A percentile compares a stretch with the other conserved stretches of the same genome.
phyloP scores from a whole-genome alignment of 768 basidiomycete genomes.

The Pleurotus cornucopiae region DNA sequence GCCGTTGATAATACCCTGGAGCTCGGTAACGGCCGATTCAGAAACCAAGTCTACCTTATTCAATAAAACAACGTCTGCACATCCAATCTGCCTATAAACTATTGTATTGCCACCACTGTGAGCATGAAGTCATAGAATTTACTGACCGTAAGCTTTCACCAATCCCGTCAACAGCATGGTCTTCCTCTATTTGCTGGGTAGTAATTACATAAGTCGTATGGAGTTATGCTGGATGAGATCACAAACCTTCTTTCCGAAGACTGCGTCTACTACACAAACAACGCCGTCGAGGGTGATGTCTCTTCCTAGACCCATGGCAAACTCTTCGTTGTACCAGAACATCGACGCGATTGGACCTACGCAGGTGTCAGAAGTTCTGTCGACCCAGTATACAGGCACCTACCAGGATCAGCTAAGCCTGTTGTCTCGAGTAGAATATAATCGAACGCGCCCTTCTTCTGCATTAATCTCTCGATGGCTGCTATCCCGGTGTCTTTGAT shows the following conservation, averaged over 20 bases:
- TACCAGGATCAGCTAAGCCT: slow-evolving; percentile 93
- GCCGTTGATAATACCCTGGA: slow-evolving; percentile 59
- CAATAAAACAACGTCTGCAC: slow-evolving; percentile 84
- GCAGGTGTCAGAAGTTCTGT: background rate
- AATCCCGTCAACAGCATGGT: slow-evolving; percentile 51
- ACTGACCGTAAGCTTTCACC: slow-evolving; percentile 79
- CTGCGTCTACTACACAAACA: slow-evolving; percentile 87
- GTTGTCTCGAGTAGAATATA: slow-evolving; percentile 96
- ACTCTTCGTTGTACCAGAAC: slow-evolving; percentile 88
- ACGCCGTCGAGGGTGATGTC: slow-evolving; percentile 85
- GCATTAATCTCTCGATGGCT: slow-evolving; percentile 91
- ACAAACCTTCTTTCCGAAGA: slow-evolving; percentile 58
- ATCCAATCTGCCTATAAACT: slow-evolving; percentile 80
- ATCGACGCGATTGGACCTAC: slow-evolving; percentile 81
- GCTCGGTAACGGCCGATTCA: slow-evolving; percentile 34
- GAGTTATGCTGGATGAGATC: background rate
- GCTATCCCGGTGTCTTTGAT: slow-evolving; percentile 92
- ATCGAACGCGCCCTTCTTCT: slow-evolving; percentile 83
- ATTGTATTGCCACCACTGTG: background rate
- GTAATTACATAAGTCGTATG: background rate
- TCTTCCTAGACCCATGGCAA: slow-evolving; percentile 56
- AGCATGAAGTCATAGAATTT: background rate
- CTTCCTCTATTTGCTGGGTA: slow-evolving; percentile 81
- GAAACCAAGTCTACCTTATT: slow-evolving; percentile 86
- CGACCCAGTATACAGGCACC: background rate